Percentiles rank a stretch among this genome's conserved stretches.
Conservation (phyloP, 352 stramenopile genomes). For the Phytophthora sansomeana region DNA sequence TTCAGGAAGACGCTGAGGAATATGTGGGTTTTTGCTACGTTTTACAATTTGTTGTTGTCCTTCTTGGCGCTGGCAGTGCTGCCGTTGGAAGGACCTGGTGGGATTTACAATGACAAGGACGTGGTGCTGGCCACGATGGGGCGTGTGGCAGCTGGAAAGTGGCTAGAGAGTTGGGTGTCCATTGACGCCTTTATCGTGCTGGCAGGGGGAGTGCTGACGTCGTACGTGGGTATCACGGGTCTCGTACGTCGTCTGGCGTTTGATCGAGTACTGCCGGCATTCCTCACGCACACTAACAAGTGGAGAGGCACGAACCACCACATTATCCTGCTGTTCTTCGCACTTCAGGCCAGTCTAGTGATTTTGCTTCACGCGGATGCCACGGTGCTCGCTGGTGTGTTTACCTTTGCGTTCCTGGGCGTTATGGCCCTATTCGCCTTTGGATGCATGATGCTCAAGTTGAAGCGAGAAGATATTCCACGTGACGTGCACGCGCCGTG, state of each 20-base stretch:
- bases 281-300: conserved; percentile 67
- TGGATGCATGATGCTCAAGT: conserved; percentile 93
- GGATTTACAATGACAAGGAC: conserved; percentile 75
- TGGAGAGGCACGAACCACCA: conserved; percentile 88
- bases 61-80: conserved; percentile 86
- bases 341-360: conserved; percentile 74
- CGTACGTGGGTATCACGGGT: conserved; percentile 91
- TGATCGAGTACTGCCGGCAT: conserved; percentile 73
- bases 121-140: conserved; percentile 86
- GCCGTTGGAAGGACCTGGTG: conserved; percentile 60
- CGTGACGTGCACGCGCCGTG: conserved; percentile 87
- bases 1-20: conserved; percentile 84
- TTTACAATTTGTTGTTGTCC: conserved; percentile 91
- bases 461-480: conserved; percentile 92
- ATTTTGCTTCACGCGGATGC: conserved; percentile 84
- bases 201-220: conserved; percentile 86
- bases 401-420: conserved; percentile 92
- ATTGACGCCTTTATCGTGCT: conserved; percentile 92
- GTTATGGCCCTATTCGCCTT: conserved; percentile 94
- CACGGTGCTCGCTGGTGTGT: conserved; percentile 88
- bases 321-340: conserved; percentile 87
- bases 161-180: conserved; percentile 77
- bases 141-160: conserved; percentile 50
- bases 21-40: conserved; percentile 87
- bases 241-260: conserved; percentile 81